Conservation (phyloP, 148 eudicot genomes). For the Cornus suecica region DNA sequence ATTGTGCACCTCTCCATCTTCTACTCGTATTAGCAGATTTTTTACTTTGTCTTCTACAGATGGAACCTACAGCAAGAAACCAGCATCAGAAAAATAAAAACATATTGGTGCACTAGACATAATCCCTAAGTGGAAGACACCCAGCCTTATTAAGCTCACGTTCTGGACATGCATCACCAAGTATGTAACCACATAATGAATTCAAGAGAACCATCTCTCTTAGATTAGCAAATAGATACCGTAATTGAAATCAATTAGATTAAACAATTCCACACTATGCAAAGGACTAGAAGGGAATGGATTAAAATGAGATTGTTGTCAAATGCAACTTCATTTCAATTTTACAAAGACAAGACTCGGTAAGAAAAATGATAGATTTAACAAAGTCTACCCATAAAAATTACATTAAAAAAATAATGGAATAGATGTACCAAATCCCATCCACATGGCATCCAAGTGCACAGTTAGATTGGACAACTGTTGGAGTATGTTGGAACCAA, state of each 20-base stretch:
- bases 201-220: neutral
- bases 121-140: neutral
- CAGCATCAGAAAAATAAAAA: slow-evolving; percentile 1
- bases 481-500: too few species aligned
- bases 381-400: neutral
- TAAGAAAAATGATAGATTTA: neutral
- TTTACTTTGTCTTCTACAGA: slow-evolving; percentile 56
- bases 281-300: neutral
- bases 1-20: slow-evolving; percentile 56
- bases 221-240: neutral
- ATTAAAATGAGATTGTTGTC: neutral
- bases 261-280: neutral
- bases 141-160: neutral
- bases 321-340: neutral
- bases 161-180: neutral
- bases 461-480: too few species aligned
- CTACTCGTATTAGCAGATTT: slow-evolving; percentile 51
- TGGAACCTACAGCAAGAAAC: slow-evolving; percentile 43
- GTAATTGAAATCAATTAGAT: neutral
- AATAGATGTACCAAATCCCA: neutral
- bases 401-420: neutral
- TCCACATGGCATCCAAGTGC: neutral
- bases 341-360: neutral
- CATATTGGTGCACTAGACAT: neutral
- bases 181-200: neutral